Percentiles rank a stretch among this genome's conserved stretches.
These are phyloP conservation scores for Podospora comata DNA, from an alignment of 495 filamentous ascomycete genomes.

Conservation along the genomic window DNA sequence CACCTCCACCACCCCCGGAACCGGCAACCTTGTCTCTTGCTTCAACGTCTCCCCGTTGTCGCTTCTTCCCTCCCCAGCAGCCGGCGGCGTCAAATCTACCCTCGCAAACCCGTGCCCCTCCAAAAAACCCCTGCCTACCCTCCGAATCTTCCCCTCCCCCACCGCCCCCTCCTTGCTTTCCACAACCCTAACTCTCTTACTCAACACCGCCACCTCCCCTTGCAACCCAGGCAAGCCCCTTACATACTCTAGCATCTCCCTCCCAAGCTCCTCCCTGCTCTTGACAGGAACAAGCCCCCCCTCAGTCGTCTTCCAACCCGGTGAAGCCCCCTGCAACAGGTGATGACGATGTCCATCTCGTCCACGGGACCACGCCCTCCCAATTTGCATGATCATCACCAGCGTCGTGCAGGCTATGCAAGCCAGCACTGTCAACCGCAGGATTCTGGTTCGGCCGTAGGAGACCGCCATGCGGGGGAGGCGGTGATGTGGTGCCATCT, in stretches of 20 bases:
- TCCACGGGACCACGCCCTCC: not conserved
- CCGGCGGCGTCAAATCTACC: not conserved
- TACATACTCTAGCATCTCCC: not conserved
- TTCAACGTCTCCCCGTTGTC: not conserved
- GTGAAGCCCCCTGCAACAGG: not conserved
- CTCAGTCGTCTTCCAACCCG: not conserved
- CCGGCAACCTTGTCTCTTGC: not conserved
- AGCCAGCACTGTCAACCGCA: not conserved
- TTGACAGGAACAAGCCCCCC: not conserved
- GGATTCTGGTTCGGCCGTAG: constrained; percentile 1
- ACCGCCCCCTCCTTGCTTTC: not conserved
- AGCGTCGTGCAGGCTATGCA: not conserved
- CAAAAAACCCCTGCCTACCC: not conserved
- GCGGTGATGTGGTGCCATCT: not conserved
- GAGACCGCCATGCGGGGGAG: not conserved
- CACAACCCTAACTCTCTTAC: not conserved
- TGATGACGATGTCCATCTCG: not conserved
- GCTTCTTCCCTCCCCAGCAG: not conserved
- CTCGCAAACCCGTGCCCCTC: constrained; percentile 2
- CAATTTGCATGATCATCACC: not conserved
- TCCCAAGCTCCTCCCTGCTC: not conserved
- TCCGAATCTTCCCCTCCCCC: not conserved
- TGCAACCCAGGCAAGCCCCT: not conserved
- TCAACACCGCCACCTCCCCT: not conserved
- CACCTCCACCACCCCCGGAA: not conserved